Evolutionary conservation across 1,139 yeast genomes (phyloP).

Genomic region (Nakaseomyces bracarensis): DNA sequence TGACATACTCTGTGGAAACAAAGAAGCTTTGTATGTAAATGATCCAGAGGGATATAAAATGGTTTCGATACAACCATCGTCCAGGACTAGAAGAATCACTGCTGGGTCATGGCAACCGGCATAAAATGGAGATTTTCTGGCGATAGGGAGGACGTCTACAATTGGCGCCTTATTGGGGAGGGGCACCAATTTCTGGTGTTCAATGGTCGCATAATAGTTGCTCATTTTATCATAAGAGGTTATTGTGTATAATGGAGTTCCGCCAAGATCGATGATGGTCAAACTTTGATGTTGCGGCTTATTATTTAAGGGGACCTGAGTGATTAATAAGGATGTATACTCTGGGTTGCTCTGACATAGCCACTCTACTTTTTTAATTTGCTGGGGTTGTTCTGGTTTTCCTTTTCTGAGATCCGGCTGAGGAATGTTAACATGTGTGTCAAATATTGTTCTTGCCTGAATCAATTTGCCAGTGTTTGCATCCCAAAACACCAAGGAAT

Average conservation of each 20-base stretch:
- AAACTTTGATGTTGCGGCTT: conserved; percentile 43
- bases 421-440: conserved; percentile 54
- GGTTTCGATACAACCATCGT: conserved; percentile 49
- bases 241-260: conserved; percentile 67
- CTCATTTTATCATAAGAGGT: conserved; percentile 82
- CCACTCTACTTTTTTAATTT: conserved; percentile 46
- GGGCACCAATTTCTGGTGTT: conserved; percentile 47
- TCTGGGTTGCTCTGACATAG: conserved; percentile 75
- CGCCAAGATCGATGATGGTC: conserved; percentile 67
- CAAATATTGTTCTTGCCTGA: conserved; percentile 66
- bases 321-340: conserved; percentile 59
- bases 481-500: conserved; percentile 89
- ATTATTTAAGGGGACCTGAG: conserved; percentile 47
- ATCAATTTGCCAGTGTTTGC: conserved; percentile 63
- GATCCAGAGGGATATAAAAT: conserved; percentile 50
- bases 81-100: conserved; percentile 48
- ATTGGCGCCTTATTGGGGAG: conserved; percentile 40
- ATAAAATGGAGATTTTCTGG: conserved; percentile 56
- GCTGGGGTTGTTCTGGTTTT: conserved; percentile 27
- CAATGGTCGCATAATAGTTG: conserved; percentile 62
- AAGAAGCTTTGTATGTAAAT: conserved; percentile 45
- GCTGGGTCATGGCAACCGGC: conserved; percentile 63
- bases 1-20: conserved; percentile 71
- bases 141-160: conserved; percentile 43
- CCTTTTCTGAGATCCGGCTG: conserved; percentile 23